These are phyloP conservation scores for Xylaria longipes DNA, from an alignment of 495 filamentous ascomycete species.

Conservation along the genomic window DNA sequence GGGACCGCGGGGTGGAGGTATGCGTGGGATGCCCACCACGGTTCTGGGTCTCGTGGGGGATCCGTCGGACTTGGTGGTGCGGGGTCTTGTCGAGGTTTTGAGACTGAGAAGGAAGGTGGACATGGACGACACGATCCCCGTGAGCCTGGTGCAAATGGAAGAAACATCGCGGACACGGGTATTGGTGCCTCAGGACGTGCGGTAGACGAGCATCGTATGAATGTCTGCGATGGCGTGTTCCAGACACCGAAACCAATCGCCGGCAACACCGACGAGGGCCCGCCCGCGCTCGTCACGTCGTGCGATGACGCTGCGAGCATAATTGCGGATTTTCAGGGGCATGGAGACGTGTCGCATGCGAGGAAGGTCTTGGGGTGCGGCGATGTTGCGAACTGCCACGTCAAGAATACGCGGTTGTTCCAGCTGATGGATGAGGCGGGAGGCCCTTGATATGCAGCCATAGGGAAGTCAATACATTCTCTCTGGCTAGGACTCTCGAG, in stretches of 20 bases:
- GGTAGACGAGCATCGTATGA: background rate
- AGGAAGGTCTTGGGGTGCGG: conserved; percentile 29
- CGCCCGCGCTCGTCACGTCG: conserved; percentile 28
- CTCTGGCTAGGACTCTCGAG: background rate
- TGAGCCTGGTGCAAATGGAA: no score
- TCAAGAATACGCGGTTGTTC: conserved; percentile 36
- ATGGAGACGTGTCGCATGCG: conserved; percentile 24
- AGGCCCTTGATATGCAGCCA: background rate
- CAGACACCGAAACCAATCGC: background rate
- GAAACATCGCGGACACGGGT: background rate
- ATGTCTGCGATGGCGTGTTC: background rate
- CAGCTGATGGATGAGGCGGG: conserved; percentile 34
- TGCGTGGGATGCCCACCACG: background rate
- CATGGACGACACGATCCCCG: no score
- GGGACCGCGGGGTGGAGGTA: background rate
- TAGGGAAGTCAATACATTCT: background rate
- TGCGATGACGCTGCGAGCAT: conserved; percentile 38
- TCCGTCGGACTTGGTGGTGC: background rate
- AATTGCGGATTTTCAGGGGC: conserved; percentile 30
- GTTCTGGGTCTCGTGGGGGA: background rate
- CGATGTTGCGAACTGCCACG: conserved; percentile 27
- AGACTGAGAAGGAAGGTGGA: background rate
- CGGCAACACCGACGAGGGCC: background rate
- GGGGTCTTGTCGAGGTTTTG: background rate
- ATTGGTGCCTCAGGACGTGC: background rate